phyloP scores from a whole-genome alignment of 2,329 filamentous ascomycete genomes.

The Cordyceps cateniannulata region DNA sequence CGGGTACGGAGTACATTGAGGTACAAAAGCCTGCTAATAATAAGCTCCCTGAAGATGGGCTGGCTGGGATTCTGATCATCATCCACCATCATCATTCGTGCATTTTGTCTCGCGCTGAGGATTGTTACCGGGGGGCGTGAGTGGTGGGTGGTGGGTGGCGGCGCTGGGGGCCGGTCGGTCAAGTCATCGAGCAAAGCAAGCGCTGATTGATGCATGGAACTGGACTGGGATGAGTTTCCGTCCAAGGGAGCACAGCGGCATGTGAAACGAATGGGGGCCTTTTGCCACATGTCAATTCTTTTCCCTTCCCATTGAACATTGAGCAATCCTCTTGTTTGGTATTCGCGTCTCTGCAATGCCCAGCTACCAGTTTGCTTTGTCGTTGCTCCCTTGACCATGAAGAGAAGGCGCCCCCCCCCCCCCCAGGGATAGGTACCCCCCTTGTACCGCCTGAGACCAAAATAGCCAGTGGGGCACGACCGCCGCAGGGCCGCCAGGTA shows the following conservation, averaged over 20 bases:
- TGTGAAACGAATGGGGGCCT: not conserved
- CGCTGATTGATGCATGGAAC: too few relatives aligned
- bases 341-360: too few relatives aligned
- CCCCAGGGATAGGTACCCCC: not conserved
- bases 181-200: too few relatives aligned
- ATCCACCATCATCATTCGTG: not conserved
- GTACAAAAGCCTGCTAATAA: not conserved
- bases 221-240: too few relatives aligned
- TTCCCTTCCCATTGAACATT: too few relatives aligned
- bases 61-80: not conserved
- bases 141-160: not conserved
- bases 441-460: not conserved
- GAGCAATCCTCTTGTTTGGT: too few relatives aligned
- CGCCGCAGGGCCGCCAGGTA: not conserved
- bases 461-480: constrained; percentile 5
- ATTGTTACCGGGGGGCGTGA: not conserved
- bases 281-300: not conserved
- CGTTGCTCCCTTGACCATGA: not conserved
- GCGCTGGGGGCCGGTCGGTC: too few relatives aligned
- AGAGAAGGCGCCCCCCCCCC: too few relatives aligned
- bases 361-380: not conserved
- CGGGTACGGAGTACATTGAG: not conserved
- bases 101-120: too few relatives aligned
- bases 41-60: not conserved
- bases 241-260: not conserved